These are phyloP conservation scores for Tetradesmus lagerheimii DNA, from an alignment of 139 green algal genomes.

Conservation along the genomic window DNA sequence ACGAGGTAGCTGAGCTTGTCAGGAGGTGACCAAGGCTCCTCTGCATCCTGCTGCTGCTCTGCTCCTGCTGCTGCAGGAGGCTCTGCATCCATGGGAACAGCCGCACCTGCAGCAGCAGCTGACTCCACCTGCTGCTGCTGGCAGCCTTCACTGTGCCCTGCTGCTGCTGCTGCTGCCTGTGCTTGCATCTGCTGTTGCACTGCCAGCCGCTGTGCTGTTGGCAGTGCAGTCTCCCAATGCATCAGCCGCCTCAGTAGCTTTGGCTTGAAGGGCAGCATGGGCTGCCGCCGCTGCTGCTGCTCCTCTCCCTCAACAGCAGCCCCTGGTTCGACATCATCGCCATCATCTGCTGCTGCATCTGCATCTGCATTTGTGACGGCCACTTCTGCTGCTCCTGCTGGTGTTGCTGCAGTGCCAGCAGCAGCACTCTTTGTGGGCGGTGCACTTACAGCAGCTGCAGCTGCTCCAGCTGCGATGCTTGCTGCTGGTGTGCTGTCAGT, in stretches of 20 bases:
- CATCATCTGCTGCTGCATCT: not conserved
- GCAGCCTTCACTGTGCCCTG: not conserved
- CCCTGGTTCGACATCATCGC: not conserved
- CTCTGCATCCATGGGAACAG: not conserved
- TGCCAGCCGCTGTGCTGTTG: not conserved
- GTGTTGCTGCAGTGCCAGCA: not conserved
- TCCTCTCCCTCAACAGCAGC: not conserved
- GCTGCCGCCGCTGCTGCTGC: slow-evolving; percentile 17
- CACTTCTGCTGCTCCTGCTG: slow-evolving; percentile 12
- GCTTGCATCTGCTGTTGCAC: slow-evolving; percentile 11
- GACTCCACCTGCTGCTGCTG: not conserved
- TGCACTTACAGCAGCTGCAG: not conserved
- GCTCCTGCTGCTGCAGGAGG: not conserved
- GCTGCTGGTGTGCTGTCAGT: not conserved
- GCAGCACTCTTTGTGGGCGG: not conserved
- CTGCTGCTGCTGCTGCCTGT: slow-evolving; percentile 25
- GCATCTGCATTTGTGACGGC: not conserved
- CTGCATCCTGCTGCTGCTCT: not conserved
- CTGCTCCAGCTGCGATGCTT: too few species aligned
- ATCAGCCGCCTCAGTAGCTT: not conserved
- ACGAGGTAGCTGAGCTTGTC: slow-evolving; percentile 30
- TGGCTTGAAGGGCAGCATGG: slow-evolving; percentile 4
- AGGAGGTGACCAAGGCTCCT: not conserved
- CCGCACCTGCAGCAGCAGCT: not conserved
- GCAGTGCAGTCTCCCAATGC: not conserved